Conservation (phyloP, 1,139 yeast genomes). For the Yamadazyma jaroonii region DNA sequence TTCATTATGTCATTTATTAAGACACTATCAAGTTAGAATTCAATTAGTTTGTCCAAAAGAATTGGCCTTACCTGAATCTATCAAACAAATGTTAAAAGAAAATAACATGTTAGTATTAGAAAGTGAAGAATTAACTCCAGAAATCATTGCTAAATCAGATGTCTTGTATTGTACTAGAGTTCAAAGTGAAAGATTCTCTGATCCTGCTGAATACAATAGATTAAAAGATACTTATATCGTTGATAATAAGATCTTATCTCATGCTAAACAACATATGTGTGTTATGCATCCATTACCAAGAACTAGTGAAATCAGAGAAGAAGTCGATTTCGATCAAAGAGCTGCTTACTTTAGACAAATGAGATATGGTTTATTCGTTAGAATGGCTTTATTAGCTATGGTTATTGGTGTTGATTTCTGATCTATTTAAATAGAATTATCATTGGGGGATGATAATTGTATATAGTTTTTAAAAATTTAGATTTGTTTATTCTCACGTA, state of each 20-base stretch:
- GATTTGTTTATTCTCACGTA: conserved; percentile 3
- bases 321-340: conserved; percentile 98
- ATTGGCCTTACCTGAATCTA: conserved; percentile 73
- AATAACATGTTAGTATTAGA: conserved; percentile 72
- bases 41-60: conserved; percentile 92
- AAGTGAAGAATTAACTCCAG: conserved; percentile 74
- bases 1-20: conserved; percentile 86
- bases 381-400: conserved; percentile 98
- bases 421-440: not conserved
- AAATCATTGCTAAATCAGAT: conserved; percentile 84
- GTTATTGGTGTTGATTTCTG: conserved; percentile 82
- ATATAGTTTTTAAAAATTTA: conserved; percentile 3
- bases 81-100: conserved; percentile 61
- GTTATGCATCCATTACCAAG: conserved; percentile 99
- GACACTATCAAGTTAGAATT: conserved; percentile 89
- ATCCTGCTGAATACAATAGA: conserved; percentile 73
- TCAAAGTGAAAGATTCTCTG: conserved; percentile 91
- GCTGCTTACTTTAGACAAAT: conserved; percentile 99
- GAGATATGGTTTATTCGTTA: conserved; percentile 95
- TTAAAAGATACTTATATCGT: conserved; percentile 90
- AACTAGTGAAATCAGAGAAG: conserved; percentile 93
- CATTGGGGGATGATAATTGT: conserved; percentile 14
- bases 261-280: conserved; percentile 98
- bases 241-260: conserved; percentile 84
- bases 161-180: conserved; percentile 97